Evolutionary conservation across 1,139 yeast genomes (phyloP).

Genomic region (Waltiozyma solani): DNA sequence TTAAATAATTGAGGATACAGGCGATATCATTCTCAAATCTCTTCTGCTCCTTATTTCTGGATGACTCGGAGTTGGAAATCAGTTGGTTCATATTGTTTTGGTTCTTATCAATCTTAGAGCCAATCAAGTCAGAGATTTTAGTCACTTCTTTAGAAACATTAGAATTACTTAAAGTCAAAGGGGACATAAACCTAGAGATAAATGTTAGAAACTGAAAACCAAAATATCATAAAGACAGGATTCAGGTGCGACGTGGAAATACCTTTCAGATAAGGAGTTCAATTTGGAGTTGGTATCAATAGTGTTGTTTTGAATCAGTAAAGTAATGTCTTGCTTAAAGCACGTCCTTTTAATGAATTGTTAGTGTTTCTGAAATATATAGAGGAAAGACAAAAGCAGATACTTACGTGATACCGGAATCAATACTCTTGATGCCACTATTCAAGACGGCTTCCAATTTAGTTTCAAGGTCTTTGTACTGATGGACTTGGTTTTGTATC

Average conservation of each 20-base stretch:
- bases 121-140: neutral
- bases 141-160: neutral
- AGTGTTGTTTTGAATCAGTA: neutral
- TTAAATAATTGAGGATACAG: neutral
- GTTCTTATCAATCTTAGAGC: neutral
- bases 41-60: neutral
- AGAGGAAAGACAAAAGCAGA: too few relatives aligned
- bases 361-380: neutral
- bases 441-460: neutral
- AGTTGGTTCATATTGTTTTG: neutral
- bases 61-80: neutral
- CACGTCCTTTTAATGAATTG: too few relatives aligned
- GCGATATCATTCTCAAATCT: neutral
- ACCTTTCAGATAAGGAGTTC: slow-evolving; percentile 3
- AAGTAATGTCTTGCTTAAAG: neutral
- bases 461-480: slow-evolving; percentile 1
- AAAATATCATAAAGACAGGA: neutral
- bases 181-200: neutral
- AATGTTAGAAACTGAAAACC: neutral
- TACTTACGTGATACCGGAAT: neutral
- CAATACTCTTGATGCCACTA: neutral
- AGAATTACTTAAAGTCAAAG: neutral
- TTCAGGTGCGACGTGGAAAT: neutral
- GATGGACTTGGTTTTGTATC: slow-evolving; percentile 2
- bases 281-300: neutral